Base-by-base conservation (phyloP, 805 yeast species). In the Nakazawaea holstii region DNA sequence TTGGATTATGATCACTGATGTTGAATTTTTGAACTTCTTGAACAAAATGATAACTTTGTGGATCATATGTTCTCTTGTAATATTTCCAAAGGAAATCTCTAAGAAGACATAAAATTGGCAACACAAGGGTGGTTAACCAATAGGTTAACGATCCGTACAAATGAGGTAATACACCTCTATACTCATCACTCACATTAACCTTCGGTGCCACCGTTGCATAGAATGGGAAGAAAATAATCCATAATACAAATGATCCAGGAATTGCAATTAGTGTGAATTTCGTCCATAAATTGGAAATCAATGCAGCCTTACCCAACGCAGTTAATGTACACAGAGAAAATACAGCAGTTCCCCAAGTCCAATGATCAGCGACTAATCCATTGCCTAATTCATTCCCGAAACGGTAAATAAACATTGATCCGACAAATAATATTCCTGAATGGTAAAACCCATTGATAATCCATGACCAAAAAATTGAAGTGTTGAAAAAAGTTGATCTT, bases 21-120 rank as follows among this genome's bases (percentile, higher is more conserved):
- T 92, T 91, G 66, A 83, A 90, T 68, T 94, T 94, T 66, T 94
- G 99, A 62, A 94, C 87, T 64, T 89, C 97, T 67, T 94, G 99
- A 35, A 92, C 97, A 58, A 87, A 82, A 67, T 94, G 99, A 63
- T 94, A 94, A 49, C 87, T 76, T 61, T 91, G 95, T 13, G 99
- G 99, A 51, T 73, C 76, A 72, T 89, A 89, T 77, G 87, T 87
- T 64, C 99, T 81, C 66, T 87, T 88, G 67, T 84, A 91, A 65
- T 87, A 94, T 64, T 94, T 94, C 97, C 98, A 94, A 0, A 87
- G 76, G 56, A 92, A 76, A 64, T 94, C 99, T 59, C 99, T 77
- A 46, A 87, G 54, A 48, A 94, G 71, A 57, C 98, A 91, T 50
- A 90, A 67, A 3, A 76, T 63, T 1, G 98, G 88, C 7, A 91